A percentile compares a stretch with the other conserved stretches of the same genome.
Evolutionary conservation across 768 basidiomycete genomes (phyloP).

Genomic region (Suillus ampliporus): DNA sequence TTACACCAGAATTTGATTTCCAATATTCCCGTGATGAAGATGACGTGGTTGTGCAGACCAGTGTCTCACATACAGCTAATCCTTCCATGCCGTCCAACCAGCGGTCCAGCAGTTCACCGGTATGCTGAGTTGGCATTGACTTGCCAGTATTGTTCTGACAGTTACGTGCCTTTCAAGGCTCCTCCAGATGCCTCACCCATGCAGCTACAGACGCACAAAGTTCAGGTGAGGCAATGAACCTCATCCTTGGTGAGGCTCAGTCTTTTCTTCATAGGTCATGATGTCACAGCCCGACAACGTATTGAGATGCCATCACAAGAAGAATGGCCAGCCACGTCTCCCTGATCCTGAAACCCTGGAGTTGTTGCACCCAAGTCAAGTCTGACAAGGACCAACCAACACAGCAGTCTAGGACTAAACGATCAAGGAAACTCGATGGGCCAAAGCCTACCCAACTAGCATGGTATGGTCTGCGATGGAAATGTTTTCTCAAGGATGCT

Average conservation of each 20-base stretch:
- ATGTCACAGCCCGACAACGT: background rate
- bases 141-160: background rate
- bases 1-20: background rate
- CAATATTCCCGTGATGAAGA: background rate
- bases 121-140: background rate
- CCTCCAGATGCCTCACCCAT: background rate
- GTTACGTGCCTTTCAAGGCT: background rate
- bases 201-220: background rate
- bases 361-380: background rate
- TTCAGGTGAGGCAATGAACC: background rate
- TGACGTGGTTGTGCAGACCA: background rate
- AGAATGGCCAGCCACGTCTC: background rate
- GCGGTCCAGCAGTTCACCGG: background rate
- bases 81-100: background rate
- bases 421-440: background rate
- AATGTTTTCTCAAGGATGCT: background rate
- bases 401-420: background rate
- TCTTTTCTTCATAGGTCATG: background rate
- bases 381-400: background rate
- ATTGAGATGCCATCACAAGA: background rate
- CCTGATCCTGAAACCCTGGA: background rate
- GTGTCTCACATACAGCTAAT: background rate
- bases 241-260: background rate
- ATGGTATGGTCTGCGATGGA: background rate
- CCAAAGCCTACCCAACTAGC: background rate